Conservation (phyloP, 352 stramenopile genomes). For the Globisporangium spinosum region DNA sequence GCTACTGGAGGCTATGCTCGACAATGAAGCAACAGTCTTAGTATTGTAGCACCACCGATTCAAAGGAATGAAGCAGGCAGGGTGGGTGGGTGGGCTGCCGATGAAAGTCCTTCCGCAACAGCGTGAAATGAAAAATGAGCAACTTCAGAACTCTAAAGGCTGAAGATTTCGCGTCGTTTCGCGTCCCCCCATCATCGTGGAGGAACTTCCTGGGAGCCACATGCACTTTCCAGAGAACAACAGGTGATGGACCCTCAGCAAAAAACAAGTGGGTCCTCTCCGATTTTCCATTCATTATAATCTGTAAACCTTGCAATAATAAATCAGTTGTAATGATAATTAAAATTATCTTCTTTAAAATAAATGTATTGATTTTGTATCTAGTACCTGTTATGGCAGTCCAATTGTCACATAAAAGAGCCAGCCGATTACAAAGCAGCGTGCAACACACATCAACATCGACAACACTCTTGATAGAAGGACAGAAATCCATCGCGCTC, state of each 20-base stretch:
- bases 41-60: too few species aligned
- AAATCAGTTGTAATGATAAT: not conserved
- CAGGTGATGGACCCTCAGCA: not conserved
- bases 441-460: conserved; percentile 1
- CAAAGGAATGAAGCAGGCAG: not conserved
- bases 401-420: not conserved
- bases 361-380: not conserved
- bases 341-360: not conserved
- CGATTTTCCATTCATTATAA: not conserved
- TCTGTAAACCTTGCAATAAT: not conserved
- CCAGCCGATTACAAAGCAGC: not conserved
- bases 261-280: not conserved
- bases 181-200: too few species aligned
- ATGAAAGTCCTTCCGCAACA: not conserved
- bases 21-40: not conserved
- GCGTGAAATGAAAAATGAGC: not conserved
- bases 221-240: not conserved
- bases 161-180: not conserved
- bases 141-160: not conserved
- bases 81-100: too few species aligned
- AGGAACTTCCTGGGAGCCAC: not conserved
- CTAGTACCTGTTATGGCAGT: not conserved
- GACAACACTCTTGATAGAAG: not conserved
- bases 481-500: not conserved
- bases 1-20: not conserved